Base-by-base conservation (phyloP, 495 filamentous ascomycete species). In the Cercophora sp. region DNA sequence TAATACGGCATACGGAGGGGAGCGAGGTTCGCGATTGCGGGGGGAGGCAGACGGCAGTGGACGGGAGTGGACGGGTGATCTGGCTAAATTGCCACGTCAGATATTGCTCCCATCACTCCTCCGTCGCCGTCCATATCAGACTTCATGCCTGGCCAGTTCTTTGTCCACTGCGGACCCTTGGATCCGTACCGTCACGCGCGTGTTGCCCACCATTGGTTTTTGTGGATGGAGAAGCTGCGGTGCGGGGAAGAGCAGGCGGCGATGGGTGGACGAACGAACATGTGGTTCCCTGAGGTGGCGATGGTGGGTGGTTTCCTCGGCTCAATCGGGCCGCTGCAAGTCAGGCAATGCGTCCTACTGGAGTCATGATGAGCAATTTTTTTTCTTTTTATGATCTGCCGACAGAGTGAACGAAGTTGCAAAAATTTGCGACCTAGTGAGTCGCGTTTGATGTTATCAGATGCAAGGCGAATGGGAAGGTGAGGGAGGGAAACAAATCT, bases 1-100 rank as follows among this genome's bases (percentile, higher is more conserved):
- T n/a, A n/a, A n/a, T n/a, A n/a, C n/a, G n/a, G n/a, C n/a, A n/a
- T n/a, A n/a, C n/a, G n/a, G n/a, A n/a, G n/a, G 15, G 24, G 44
- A 48, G 44, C 26, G 4, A 22, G 41, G 13, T 6, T 32, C 22
- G 8, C 22, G 39, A 44, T 45, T 44, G 49, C 23, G 37, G 37
- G 37, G n/a, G 41, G 22, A 9, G 26, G 20, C 32, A 20, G 29
- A 48, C 16, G 39, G 18, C 24, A 31, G 16, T 46, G 31, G 19
- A 39, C 22, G 34, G 26, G 54, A 45, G 20, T 46, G 52, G 29
- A 23, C 37, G 34, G 42, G 18, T 48, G 54, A 40, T 26, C 23
- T 58, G 58, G 58, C 41, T 61, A 61, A 61, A 61, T 45, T 61
- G 58, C 58, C 58, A 57, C 54, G 55, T 57, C 58, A 58, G 57